Conservation (phyloP, 2,329 filamentous ascomycete species). For the Ophiostoma australiae region DNA sequence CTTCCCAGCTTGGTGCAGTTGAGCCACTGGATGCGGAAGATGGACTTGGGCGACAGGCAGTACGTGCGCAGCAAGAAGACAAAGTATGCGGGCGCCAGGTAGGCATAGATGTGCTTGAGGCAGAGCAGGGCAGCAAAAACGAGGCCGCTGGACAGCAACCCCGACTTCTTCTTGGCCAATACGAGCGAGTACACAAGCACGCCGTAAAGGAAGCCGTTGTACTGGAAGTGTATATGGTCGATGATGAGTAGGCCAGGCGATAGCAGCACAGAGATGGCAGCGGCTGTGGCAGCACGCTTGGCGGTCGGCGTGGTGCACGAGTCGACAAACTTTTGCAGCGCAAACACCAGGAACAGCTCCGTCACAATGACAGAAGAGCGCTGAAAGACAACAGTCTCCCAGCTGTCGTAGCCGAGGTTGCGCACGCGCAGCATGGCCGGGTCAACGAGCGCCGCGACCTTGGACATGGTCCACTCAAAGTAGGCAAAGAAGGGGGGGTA, state of each 20-base stretch:
- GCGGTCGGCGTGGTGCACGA: slow-evolving; percentile 53
- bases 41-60: slow-evolving; percentile 72
- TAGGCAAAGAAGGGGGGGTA: slow-evolving; percentile 98
- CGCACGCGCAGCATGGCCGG: slow-evolving; percentile 74
- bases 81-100: slow-evolving; percentile 92
- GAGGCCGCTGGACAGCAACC: slow-evolving; percentile 71
- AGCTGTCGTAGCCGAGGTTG: slow-evolving; percentile 81
- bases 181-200: slow-evolving; percentile 82
- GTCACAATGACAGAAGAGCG: slow-evolving; percentile 79
- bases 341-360: slow-evolving; percentile 78
- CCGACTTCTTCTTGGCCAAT: slow-evolving; percentile 68
- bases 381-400: slow-evolving; percentile 93
- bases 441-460: slow-evolving; percentile 71
- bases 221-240: slow-evolving; percentile 95
- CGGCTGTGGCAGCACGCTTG: slow-evolving; percentile 76
- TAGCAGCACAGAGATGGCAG: slow-evolving; percentile 80
- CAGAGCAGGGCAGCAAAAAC: slow-evolving; percentile 82
- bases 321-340: slow-evolving; percentile 73
- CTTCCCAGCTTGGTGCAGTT: slow-evolving; percentile 80
- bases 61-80: slow-evolving; percentile 86
- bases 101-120: slow-evolving; percentile 97
- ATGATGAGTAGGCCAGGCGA: slow-evolving; percentile 94
- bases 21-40: slow-evolving; percentile 68
- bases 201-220: slow-evolving; percentile 96
- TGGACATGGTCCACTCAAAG: slow-evolving; percentile 90